Conservation (phyloP, 2,329 filamentous ascomycete species). For the Fusarium dlaminii region DNA sequence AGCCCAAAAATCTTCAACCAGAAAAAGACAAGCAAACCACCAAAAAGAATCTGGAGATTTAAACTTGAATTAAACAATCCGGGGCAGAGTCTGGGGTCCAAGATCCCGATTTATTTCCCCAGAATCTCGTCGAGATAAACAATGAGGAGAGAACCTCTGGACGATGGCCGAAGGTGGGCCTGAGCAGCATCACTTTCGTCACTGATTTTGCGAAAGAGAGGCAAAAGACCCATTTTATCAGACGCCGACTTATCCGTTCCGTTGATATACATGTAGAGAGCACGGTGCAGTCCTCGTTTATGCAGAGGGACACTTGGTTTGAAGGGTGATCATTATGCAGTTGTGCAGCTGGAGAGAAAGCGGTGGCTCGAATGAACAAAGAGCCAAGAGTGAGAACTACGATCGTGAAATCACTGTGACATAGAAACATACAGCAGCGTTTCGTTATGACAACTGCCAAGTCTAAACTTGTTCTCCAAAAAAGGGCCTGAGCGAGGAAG, state of each 20-base stretch:
- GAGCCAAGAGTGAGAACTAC: neutral
- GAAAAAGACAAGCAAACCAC: neutral
- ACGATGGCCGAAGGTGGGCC: conserved; percentile 33
- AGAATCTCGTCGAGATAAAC: conserved; percentile 7
- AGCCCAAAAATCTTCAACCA: neutral
- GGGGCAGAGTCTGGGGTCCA: conserved; percentile 33
- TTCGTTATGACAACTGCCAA: conserved; percentile 25
- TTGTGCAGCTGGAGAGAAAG: neutral
- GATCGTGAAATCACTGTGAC: conserved; percentile 16
- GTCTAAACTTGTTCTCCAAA: conserved; percentile 30
- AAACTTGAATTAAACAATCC: conserved; percentile 14
- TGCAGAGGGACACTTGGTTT: neutral
- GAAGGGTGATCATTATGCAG: neutral
- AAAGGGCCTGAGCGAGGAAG: neutral
- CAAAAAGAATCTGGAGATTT: conserved; percentile 29
- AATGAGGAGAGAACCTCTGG: conserved; percentile 18
- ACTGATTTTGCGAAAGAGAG: conserved; percentile 1
- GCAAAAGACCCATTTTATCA: conserved; percentile 26
- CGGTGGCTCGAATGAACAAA: neutral
- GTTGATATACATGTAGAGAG: neutral
- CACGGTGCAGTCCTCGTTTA: neutral
- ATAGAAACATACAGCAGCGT: neutral
- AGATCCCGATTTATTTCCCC: conserved; percentile 30
- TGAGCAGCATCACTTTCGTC: conserved; percentile 23
- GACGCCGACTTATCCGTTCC: conserved; percentile 24